Base-by-base conservation (phyloP, 2,329 filamentous ascomycete species). In the Davidsoniella neocaledoniae region DNA sequence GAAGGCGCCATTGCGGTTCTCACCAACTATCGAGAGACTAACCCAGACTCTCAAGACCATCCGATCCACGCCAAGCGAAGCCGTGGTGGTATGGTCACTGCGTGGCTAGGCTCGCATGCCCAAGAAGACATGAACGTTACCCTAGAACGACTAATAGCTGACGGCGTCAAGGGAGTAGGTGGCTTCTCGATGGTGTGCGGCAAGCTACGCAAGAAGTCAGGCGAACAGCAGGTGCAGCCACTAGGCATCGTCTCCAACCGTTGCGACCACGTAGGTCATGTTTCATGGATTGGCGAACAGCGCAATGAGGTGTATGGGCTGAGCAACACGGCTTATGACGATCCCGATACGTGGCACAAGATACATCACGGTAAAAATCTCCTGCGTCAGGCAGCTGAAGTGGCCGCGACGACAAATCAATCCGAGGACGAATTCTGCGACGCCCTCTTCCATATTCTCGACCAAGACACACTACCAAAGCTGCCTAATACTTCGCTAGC, bases 111-210 rank as follows among this genome's bases (percentile, higher is more conserved):
- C 2, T 69, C 68, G 19, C 62, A 68, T 9, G 63, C 68, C 1
- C 62, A 66, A n/a, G 68, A 74, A 57, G 62, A 64, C 14, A 66
- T 74, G 1, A 61, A 65, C 29, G 61, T 70, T 2, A 77, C 75
- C 56, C 72, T 78, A 14, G 58, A 68, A 48, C 64, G 65, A 8
- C 64, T 79, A 56, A 67, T 79, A 45, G 66, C 68, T 39, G 69
- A 69, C 25, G 68, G 73, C 8, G 70, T 78, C 19, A 73, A 73
- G 57, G 76, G 74, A 46, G 74, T 81, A 14, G 79, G 79, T 5
- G 78, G 79, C 0, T 82, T 82, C 59, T 79, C 75, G 21, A 70
- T 83, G 58, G 67, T 81, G n/a, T 80, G 77, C 54, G 76, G 75
- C 7, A 79, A 77, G 57, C 64, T 83, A 56, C 61, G 65, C 45